phyloP scores from a whole-genome alignment of 208 protist species.

The Wallacemonas sp. region DNA sequence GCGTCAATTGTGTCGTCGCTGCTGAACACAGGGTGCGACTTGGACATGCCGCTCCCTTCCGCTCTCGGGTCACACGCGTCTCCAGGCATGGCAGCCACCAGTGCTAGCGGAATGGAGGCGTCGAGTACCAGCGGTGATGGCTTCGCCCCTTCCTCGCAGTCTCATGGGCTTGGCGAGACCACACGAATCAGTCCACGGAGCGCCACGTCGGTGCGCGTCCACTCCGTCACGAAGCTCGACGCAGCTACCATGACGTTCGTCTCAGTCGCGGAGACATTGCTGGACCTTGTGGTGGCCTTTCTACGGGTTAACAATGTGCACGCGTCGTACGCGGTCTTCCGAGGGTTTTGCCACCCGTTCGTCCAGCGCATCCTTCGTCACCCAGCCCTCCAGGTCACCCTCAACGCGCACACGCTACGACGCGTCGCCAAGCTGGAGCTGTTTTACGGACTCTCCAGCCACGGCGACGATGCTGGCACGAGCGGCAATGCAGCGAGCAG shows the following conservation, averaged over 20 bases:
- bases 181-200: not conserved
- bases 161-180: not conserved
- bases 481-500: not conserved
- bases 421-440: slow-evolving; percentile 26
- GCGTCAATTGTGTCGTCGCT: slow-evolving; percentile 21
- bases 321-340: slow-evolving; percentile 40
- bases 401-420: slow-evolving; percentile 23
- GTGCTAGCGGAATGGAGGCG: not conserved
- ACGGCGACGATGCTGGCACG: not conserved
- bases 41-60: not conserved
- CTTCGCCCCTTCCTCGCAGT: not conserved
- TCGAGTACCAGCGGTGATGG: not conserved
- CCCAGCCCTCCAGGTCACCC: slow-evolving; percentile 1
- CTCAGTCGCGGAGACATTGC: slow-evolving; percentile 13
- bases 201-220: not conserved
- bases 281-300: slow-evolving; percentile 54
- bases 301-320: slow-evolving; percentile 64
- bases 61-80: not conserved
- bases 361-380: slow-evolving; percentile 28
- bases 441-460: slow-evolving; percentile 23
- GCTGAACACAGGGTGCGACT: slow-evolving; percentile 11
- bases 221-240: not conserved
- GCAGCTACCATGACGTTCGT: not conserved
- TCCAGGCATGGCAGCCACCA: not conserved
- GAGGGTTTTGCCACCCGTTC: slow-evolving; percentile 44